Evolutionary conservation across 2,329 filamentous ascomycete species (phyloP).

Genomic region (Cadophora sp.): DNA sequence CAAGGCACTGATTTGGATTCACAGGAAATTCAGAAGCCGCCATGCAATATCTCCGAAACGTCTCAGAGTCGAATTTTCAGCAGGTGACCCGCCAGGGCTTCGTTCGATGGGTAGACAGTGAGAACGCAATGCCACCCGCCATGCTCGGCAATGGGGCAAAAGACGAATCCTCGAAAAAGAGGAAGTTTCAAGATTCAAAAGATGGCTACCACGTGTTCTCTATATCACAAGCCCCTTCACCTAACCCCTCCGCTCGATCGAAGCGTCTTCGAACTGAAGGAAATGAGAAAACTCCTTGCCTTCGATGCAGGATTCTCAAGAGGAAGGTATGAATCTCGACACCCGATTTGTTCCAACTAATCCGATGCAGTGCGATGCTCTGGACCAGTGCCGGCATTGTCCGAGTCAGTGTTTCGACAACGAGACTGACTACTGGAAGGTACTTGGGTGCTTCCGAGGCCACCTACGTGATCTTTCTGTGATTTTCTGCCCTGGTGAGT

Average conservation of each 20-base stretch:
- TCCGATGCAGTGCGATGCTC: constrained; percentile 28
- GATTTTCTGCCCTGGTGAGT: constrained; percentile 32
- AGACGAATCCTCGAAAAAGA: neutral
- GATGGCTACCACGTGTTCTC: neutral
- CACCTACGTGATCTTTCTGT: constrained; percentile 28
- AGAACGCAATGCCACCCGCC: neutral
- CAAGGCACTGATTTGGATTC: neutral
- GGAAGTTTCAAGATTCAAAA: neutral
- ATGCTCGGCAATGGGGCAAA: neutral
- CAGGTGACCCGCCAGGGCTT: constrained; percentile 11
- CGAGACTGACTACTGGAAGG: constrained; percentile 37
- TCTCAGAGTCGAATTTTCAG: constrained; percentile 10
- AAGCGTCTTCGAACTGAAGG: constrained; percentile 7
- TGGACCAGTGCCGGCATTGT: constrained; percentile 31
- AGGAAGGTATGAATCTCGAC: constrained; percentile 13
- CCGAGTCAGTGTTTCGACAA: constrained; percentile 33
- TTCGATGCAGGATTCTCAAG: constrained; percentile 25
- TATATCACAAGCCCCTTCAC: neutral
- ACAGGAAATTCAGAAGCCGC: constrained; percentile 13
- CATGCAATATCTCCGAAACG: neutral
- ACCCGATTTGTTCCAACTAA: neutral
- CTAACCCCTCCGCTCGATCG: neutral
- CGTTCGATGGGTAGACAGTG: constrained; percentile 5
- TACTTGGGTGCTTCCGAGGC: constrained; percentile 35
- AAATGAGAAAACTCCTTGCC: constrained; percentile 23